A percentile compares a stretch with the other conserved stretches of the same genome.
Conservation (phyloP, 2,329 filamentous ascomycete species). For the Diaporthe helianthi region DNA sequence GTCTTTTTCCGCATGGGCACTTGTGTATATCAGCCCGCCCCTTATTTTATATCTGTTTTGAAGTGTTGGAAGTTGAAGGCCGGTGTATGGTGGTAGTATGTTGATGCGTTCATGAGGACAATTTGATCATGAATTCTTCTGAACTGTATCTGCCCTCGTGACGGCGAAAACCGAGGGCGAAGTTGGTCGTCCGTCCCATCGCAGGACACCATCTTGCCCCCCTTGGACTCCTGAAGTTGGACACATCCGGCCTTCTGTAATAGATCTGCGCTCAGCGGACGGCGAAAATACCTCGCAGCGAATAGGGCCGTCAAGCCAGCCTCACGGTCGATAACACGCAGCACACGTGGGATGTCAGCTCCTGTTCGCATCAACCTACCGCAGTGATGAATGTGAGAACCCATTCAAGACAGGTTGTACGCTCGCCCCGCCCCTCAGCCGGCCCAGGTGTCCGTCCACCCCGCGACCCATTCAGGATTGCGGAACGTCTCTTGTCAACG, state of each 20-base stretch:
- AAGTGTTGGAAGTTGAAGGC: not conserved
- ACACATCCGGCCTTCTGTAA: no score
- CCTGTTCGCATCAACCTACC: not conserved
- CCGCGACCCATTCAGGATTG: not conserved
- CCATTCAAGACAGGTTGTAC: constrained; percentile 53
- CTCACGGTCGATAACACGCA: constrained; percentile 43
- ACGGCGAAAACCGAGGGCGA: not conserved
- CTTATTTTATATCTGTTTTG: not conserved
- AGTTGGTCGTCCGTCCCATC: not conserved
- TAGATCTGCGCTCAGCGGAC: not conserved
- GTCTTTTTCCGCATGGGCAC: not conserved
- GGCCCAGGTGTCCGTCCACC: constrained; percentile 25
- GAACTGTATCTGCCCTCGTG: not conserved
- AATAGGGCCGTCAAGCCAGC: constrained; percentile 50
- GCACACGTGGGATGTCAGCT: not conserved
- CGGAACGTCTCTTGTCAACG: not conserved
- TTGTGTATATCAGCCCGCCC: constrained; percentile 26
- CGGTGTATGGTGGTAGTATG: not conserved
- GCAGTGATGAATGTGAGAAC: constrained; percentile 32
- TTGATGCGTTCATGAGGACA: constrained; percentile 14
- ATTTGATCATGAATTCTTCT: constrained; percentile 1
- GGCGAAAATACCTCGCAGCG: constrained; percentile 49
- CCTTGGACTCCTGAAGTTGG: not conserved
- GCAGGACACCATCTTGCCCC: not conserved
- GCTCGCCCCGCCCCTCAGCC: constrained; percentile 49